These are phyloP conservation scores for Aquilaria malaccensis DNA, from an alignment of 345 rosid species.

Conservation along the genomic window DNA sequence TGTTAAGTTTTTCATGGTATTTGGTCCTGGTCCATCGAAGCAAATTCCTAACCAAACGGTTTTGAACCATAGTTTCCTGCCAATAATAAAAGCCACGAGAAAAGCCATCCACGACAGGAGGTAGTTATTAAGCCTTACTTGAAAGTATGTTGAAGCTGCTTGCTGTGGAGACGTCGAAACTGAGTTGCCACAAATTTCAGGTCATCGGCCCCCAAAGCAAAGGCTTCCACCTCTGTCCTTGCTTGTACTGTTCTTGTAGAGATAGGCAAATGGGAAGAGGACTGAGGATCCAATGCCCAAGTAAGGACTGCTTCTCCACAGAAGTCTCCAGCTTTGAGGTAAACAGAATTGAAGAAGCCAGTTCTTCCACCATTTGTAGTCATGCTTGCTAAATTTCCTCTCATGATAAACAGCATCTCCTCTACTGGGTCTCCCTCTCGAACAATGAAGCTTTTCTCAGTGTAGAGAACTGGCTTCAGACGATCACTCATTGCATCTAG, in stretches of 20 bases:
- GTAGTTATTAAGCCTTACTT: constrained; percentile 4
- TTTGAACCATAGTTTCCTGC: background rate
- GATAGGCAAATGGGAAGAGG: constrained; percentile 26
- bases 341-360: constrained; percentile 21
- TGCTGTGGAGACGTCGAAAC: constrained; percentile 29
- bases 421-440: constrained; percentile 38
- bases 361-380: constrained; percentile 35
- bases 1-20: no score
- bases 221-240: constrained; percentile 31
- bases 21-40: background rate
- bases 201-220: constrained; percentile 28
- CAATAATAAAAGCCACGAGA: no score
- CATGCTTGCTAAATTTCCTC: constrained; percentile 20
- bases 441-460: constrained; percentile 23
- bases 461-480: constrained; percentile 23
- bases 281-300: constrained; percentile 45
- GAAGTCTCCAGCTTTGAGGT: constrained; percentile 19
- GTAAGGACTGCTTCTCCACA: constrained; percentile 37
- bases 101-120: background rate
- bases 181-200: constrained; percentile 26
- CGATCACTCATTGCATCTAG: constrained; percentile 30
- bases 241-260: constrained; percentile 29
- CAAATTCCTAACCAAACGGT: background rate
- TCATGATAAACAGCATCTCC: constrained; percentile 36
- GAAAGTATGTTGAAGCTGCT: constrained; percentile 24